Percentiles rank a stretch among this genome's conserved stretches.
phyloP scores from a whole-genome alignment of 2,329 filamentous ascomycete genomes.

The Coccinonectria pachysandricola region DNA sequence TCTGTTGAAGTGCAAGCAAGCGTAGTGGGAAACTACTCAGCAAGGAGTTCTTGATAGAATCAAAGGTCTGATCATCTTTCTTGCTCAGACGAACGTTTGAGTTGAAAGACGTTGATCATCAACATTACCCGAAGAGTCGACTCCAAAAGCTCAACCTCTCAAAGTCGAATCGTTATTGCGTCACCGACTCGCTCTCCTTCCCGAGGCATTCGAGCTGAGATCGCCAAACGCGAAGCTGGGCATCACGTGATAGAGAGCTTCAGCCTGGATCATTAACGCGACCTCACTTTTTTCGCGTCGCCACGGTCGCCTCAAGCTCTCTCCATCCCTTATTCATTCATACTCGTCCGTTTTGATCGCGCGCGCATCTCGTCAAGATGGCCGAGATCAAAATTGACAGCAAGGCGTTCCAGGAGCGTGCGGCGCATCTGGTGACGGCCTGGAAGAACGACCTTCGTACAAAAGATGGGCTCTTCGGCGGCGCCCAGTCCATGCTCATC shows the following conservation, averaged over 20 bases:
- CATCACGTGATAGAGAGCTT: conserved; percentile 26
- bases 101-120: too few species aligned
- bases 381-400: conserved; percentile 91
- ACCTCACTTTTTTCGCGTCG: conserved; percentile 31
- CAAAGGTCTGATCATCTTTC: too few species aligned
- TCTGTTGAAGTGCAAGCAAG: too few species aligned
- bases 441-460: conserved; percentile 96
- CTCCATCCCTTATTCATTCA: conserved; percentile 12
- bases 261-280: conserved; percentile 30
- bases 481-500: conserved; percentile 76
- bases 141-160: too few species aligned
- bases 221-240: conserved; percentile 16
- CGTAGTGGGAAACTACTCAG: too few species aligned
- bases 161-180: too few species aligned
- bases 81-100: too few species aligned
- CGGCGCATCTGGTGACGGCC: conserved; percentile 74
- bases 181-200: too few species aligned
- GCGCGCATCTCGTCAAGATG: conserved; percentile 38
- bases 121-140: too few species aligned
- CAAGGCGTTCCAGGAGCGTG: conserved; percentile 85
- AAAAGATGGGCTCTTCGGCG: conserved; percentile 75
- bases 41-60: too few species aligned
- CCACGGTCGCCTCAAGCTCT: conserved; percentile 17
- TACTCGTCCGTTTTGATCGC: conserved; percentile 18
- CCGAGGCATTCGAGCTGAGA: conserved; percentile 10